Evolutionary conservation across 1,139 yeast species (phyloP), one percentile per base, ranked within the genome.

Genomic region (Debaryomyces coudertii): DNA sequence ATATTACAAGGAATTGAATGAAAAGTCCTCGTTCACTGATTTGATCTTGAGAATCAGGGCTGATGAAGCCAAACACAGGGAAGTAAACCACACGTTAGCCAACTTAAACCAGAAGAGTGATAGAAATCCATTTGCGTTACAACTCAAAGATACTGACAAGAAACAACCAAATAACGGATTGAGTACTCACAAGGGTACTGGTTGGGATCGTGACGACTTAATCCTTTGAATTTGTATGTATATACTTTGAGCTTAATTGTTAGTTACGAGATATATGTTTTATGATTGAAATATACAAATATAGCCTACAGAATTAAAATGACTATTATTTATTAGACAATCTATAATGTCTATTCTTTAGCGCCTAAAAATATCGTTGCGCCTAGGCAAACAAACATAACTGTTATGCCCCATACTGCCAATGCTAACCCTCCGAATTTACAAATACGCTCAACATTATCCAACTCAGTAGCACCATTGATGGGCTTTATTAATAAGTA

Each of bases 31-130:
- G 4, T 78, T 86, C 64, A 73, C 73, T 50, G 90, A 85, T 53
- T 71, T 86, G 58, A 68, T 86, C 36, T 71, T 76, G 52, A 77
- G 82, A 55, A 72, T 85, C 30, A 65, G 79, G 52, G 80, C 80
- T 6, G 90, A 85, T 56, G 90, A 85, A 61, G 84, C 89, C 36
- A 85, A 85, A 61, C 90, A 85, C 60, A 75, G 90, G 60, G 90
- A 85, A 59, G 90, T 85, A 40, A 85, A 85, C 65, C 90, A 85
- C 61, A 85, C 90, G 0, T 76, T 85, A 58, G 92, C 90, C 22
- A 85, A 85, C 56, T 73, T 86, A 56, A 63, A 77, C 42, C 74
- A 67, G 48, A 73, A 71, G 47, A 46, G 41, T 1, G 90, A 85
- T 60, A 76, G 90, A 54, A 85, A 85, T 56, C 92, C 92, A 15